Percentiles rank a stretch among this genome's conserved stretches.
Conservation (phyloP, 768 basidiomycete genomes). For the Holtermannia corniformis region DNA sequence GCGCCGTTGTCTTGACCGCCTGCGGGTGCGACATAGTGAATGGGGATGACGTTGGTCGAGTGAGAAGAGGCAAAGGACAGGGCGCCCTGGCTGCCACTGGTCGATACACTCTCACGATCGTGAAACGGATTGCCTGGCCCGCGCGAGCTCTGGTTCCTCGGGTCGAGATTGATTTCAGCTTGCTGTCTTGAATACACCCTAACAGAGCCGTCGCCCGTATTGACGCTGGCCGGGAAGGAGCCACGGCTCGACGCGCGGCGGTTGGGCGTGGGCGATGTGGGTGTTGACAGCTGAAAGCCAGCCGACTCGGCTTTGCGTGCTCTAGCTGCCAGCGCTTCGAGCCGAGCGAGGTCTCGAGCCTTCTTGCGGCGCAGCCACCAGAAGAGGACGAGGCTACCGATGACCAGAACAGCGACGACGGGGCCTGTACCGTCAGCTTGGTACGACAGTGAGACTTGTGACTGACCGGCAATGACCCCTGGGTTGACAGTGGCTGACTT, state of each 20-base stretch:
- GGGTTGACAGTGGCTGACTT: conserved; percentile 24
- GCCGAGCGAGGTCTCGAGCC: conserved; percentile 33
- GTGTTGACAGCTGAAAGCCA: conserved; percentile 34
- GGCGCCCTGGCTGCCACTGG: conserved; percentile 11
- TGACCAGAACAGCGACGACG: conserved; percentile 35
- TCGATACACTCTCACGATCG: conserved; percentile 28
- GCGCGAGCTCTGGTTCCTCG: conserved; percentile 6
- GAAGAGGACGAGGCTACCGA: conserved; percentile 35
- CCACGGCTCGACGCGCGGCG: conserved; percentile 10
- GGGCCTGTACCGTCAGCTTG: conserved; percentile 14
- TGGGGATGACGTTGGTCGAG: conserved; percentile 33
- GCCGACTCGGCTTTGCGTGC: conserved; percentile 36
- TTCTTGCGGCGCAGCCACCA: conserved; percentile 36
- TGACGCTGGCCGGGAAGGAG: not conserved
- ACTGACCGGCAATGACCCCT: conserved; percentile 30
- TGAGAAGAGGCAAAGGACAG: conserved; percentile 1
- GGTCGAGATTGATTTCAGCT: conserved; percentile 21
- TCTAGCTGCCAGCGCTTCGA: conserved; percentile 27
- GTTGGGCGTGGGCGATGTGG: conserved; percentile 19
- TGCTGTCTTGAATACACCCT: conserved; percentile 19
- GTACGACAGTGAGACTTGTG: not conserved
- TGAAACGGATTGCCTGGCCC: conserved; percentile 28
- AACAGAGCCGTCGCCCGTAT: conserved; percentile 5
- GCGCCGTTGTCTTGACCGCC: conserved; percentile 3
- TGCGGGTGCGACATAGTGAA: conserved; percentile 33